Conservation (phyloP, 2,329 filamentous ascomycete species). For the Ophiostoma ips region DNA sequence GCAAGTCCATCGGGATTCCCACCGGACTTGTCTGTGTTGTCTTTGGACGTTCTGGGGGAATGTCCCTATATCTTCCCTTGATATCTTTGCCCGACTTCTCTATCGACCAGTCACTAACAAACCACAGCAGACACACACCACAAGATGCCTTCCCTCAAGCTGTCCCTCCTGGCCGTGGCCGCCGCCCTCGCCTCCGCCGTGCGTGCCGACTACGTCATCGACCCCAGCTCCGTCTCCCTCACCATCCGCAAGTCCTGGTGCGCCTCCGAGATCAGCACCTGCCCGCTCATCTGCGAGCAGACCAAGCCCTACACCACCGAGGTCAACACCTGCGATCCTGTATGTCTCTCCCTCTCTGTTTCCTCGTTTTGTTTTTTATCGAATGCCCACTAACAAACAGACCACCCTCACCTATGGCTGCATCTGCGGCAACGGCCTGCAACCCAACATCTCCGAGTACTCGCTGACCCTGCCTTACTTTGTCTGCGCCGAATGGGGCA, state of each 20-base stretch:
- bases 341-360: conserved; percentile 23
- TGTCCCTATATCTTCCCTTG: neutral
- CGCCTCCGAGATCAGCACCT: conserved; percentile 43
- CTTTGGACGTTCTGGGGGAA: too few species aligned
- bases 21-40: too few species aligned
- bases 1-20: too few species aligned
- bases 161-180: conserved; percentile 39
- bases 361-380: neutral
- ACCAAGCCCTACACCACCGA: conserved; percentile 33
- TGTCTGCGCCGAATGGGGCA: conserved; percentile 57
- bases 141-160: conserved; percentile 42
- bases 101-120: neutral
- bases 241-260: conserved; percentile 49
- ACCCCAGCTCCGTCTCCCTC: conserved; percentile 45
- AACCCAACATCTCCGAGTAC: conserved; percentile 64
- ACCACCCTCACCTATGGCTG: conserved; percentile 53
- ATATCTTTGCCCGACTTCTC: neutral
- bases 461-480: conserved; percentile 67
- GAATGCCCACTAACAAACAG: neutral
- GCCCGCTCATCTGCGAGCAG: conserved; percentile 61
- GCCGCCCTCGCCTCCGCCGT: conserved; percentile 37
- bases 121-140: neutral
- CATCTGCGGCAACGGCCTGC: conserved; percentile 50
- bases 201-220: conserved; percentile 45
- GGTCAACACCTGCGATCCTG: conserved; percentile 54